Evolutionary conservation across 139 green algal genomes (phyloP), one percentile per base, ranked within the genome.

Genomic region (Dunaliella primolecta): DNA sequence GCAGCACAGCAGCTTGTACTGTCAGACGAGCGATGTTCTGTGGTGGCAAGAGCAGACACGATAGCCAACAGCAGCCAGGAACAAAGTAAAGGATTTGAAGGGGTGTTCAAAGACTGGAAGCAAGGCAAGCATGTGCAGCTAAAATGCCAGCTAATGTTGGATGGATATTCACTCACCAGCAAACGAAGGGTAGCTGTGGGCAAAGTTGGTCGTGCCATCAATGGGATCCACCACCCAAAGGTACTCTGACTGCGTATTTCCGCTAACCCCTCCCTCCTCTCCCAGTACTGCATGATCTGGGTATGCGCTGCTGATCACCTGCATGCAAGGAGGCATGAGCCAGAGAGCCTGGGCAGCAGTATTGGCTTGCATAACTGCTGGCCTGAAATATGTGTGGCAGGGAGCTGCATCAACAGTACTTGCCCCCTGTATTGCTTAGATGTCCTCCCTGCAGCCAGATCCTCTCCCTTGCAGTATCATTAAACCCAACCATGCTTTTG

Each of bases 141-240:
- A n/a, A n/a, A n/a, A n/a, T n/a, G n/a, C n/a, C n/a, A n/a, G n/a
- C n/a, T n/a, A n/a, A n/a, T n/a, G n/a, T n/a, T n/a, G n/a, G n/a
- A n/a, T n/a, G n/a, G n/a, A n/a, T n/a, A n/a, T n/a, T n/a, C n/a
- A 31, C 80, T 31, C 31, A 84, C 80, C 80, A 0, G 87, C 92
- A 83, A 97, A 98, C 71, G 88, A 91, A 30, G 95, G 95, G 87
- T 97, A 98, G 56, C 84, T 78, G 78, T 96, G 93, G 0, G 95
- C 89, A 90, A 98, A 98, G 88, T 98, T 98, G 36, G 94, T 98
- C 21, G 95, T 98, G 75, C 94, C 93, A 76, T 95, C 93, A 70
- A 94, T 79, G 0, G 87, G 90, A 36, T 93, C 89, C 0, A 89
- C 34, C 2, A 70, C 21, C 96, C 96, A 98, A 21, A 98, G 89